Percentiles rank a stretch among this genome's conserved stretches.
Evolutionary conservation across 768 basidiomycete genomes (phyloP).

Genomic region (Suillus fuscotomentosus): DNA sequence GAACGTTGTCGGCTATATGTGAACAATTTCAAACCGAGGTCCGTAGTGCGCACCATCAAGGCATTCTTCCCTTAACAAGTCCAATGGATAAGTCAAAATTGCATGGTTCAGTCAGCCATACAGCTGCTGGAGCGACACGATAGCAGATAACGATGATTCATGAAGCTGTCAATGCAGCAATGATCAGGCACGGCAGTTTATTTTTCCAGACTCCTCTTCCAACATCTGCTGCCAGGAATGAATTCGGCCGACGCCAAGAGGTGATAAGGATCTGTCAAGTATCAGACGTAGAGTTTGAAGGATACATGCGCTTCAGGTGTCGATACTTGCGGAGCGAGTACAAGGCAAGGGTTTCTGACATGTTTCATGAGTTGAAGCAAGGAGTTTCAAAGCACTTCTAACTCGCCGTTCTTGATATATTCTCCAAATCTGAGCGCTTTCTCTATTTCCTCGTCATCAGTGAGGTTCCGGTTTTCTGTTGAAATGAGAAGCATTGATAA

Average conservation of each 20-base stretch:
- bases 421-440: conserved; percentile 72
- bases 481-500: not conserved
- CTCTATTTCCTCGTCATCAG: conserved; percentile 70
- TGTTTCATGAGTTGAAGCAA: not conserved
- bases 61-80: not conserved
- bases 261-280: not conserved
- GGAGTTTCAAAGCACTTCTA: not conserved
- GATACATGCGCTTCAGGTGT: conserved; percentile 74
- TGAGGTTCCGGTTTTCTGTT: conserved; percentile 66
- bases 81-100: not conserved
- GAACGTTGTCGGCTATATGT: not conserved
- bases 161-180: not conserved
- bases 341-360: conserved; percentile 73
- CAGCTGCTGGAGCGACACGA: not conserved
- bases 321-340: conserved; percentile 85
- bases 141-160: not conserved
- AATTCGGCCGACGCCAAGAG: not conserved
- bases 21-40: not conserved
- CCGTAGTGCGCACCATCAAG: not conserved
- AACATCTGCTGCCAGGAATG: not conserved
- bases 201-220: not conserved
- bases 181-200: not conserved
- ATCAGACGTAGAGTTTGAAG: conserved; percentile 21
- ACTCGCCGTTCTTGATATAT: conserved; percentile 82
- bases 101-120: not conserved